Base-by-base conservation (phyloP, 2,329 filamentous ascomycete species). In the Fusarium odoratissimum region DNA sequence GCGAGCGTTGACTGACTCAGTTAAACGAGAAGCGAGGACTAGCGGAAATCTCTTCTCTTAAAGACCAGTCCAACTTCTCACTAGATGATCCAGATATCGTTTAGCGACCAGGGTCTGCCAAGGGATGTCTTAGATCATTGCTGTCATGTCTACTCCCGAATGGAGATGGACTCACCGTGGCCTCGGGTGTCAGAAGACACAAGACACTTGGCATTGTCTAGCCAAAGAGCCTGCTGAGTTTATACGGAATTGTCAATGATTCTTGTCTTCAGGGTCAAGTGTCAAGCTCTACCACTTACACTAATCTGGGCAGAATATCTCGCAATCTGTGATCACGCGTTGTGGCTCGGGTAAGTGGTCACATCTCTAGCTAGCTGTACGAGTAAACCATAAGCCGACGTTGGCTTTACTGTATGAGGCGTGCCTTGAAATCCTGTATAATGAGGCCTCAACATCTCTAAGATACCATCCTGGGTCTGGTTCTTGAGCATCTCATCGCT, bases 111-210 rank as follows among this genome's bases (percentile, higher is more conserved):
- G 49, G 28, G 19, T 52, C 31, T 52, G 31, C 23, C 23, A 13
- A 35, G 33, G 7, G 28, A 33, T 49, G 46, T 51, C 30, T 51
- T 14, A n/a, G 8, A 33, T 23, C 10, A 8, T 33, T 5, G 8
- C 21, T 49, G 8, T 23, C 5, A 19, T 19, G n/a, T 7, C 30
- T 35, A 10, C 3, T 8, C 12, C 4, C 12, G 10, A 16, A 8
- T 8, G 30, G 16, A 23, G n/a, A 10, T 23, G 16, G 30, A 2
- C 30, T 49, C 2, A 19, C 21, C 14, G 10, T 31, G 21, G 21
- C 28, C 19, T 12, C 9, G 6, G 6, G 17, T 23, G 25, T 7
- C 0, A 23, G 8, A 10, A 4, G 30, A 10, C n/a, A 9, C 6
- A 19, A 23, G 16, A 23, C 46, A 33, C 16, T 19, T 19, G 46